phyloP scores from a whole-genome alignment of 2,329 filamentous ascomycete genomes.

The Madurella mycetomatis region DNA sequence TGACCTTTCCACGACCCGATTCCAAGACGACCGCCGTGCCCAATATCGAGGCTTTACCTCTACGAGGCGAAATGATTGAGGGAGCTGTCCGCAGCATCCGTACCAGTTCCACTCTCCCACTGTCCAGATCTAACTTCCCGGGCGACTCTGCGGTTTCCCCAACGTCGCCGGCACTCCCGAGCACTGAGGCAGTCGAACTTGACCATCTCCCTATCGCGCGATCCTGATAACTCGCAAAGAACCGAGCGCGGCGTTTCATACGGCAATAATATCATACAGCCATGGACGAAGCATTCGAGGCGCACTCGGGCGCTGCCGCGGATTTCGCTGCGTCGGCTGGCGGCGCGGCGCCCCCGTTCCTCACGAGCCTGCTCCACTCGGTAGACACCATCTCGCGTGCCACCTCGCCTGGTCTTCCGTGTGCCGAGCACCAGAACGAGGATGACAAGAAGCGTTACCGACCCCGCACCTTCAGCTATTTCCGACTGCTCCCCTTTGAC shows the following conservation, averaged over 20 bases:
- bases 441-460: constrained; percentile 64
- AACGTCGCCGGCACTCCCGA: background rate
- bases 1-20: background rate
- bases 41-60: constrained; percentile 3
- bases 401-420: constrained; percentile 71
- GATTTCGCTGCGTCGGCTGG: constrained; percentile 33
- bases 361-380: constrained; percentile 38
- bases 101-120: constrained; percentile 5
- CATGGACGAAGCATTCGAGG: constrained; percentile 27
- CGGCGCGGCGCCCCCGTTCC: constrained; percentile 36
- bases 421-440: constrained; percentile 43
- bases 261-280: background rate
- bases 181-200: background rate
- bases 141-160: background rate
- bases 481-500: constrained; percentile 80
- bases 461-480: constrained; percentile 90
- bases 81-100: constrained; percentile 1
- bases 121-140: background rate
- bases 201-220: background rate
- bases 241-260: background rate
- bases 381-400: constrained; percentile 75
- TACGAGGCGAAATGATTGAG: constrained; percentile 15
- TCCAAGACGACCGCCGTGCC: constrained; percentile 1
- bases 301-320: constrained; percentile 15
- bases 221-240: background rate